A percentile compares a stretch with the other conserved stretches of the same genome.
Conservation (phyloP, 1,139 yeast genomes). For the Saccharomyces hybrid region DNA sequence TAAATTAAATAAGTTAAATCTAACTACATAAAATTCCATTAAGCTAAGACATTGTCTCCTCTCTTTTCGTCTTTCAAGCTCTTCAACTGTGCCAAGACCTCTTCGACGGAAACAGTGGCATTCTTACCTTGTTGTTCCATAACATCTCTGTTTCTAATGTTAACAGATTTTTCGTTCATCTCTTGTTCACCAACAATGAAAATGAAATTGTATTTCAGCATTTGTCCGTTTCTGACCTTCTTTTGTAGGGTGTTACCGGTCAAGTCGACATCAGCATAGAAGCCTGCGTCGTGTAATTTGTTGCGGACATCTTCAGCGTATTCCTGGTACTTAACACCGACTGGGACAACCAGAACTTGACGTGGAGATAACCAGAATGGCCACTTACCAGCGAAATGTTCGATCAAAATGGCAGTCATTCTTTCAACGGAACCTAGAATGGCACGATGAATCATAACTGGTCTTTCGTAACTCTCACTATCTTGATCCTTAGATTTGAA, state of each 20-base stretch:
- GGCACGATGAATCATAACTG: slow-evolving; percentile 99
- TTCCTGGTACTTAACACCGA: slow-evolving; percentile 83
- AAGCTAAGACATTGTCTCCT: slow-evolving; percentile 46
- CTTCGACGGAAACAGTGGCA: slow-evolving; percentile 64
- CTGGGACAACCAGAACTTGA: slow-evolving; percentile 91
- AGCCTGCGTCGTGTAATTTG: slow-evolving; percentile 56
- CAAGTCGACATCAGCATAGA: slow-evolving; percentile 86
- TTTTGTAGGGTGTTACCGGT: slow-evolving; percentile 92
- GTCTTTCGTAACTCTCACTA: slow-evolving; percentile 47
- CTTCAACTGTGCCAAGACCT: slow-evolving; percentile 60
- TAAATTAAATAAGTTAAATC: not conserved
- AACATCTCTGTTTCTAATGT: slow-evolving; percentile 90
- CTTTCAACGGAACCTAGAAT: slow-evolving; percentile 96
- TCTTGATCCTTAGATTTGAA: slow-evolving; percentile 60
- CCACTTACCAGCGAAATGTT: slow-evolving; percentile 97
- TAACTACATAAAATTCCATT: slow-evolving; percentile 5
- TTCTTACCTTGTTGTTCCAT: slow-evolving; percentile 82
- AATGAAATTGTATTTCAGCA: slow-evolving; percentile 86
- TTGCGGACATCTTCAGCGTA: slow-evolving; percentile 79
- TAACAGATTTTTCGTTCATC: slow-evolving; percentile 66
- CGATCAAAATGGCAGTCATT: slow-evolving; percentile 95
- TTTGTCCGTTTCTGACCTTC: slow-evolving; percentile 94
- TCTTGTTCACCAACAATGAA: slow-evolving; percentile 96
- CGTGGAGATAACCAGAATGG: slow-evolving; percentile 99
- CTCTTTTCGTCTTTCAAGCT: slow-evolving; percentile 62